phyloP scores from a whole-genome alignment of 2,329 filamentous ascomycete genomes.

The Chaetothyriales sp. region DNA sequence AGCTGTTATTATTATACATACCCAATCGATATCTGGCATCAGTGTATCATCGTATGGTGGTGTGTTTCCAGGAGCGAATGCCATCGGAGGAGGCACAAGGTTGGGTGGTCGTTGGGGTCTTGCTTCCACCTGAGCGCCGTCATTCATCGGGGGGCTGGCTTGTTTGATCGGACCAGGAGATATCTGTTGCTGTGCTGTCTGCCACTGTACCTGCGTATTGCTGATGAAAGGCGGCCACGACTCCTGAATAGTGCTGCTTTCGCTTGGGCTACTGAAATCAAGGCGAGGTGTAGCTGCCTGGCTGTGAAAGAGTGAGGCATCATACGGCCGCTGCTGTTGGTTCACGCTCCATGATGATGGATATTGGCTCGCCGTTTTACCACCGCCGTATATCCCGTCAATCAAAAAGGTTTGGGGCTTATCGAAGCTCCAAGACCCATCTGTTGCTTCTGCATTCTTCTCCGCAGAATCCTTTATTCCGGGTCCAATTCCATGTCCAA shows the following conservation, averaged over 20 bases:
- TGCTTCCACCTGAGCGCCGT: slow-evolving; percentile 4
- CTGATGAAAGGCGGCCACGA: slow-evolving; percentile 13
- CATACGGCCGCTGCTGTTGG: slow-evolving; percentile 2
- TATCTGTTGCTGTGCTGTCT: slow-evolving; percentile 5
- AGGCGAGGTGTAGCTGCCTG: slow-evolving; percentile 7
- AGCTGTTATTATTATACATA: slow-evolving; percentile 27
- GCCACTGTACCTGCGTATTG: slow-evolving; percentile 10
- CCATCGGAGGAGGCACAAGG: slow-evolving; percentile 6
- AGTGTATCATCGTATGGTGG: slow-evolving; percentile 18
- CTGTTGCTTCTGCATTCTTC: slow-evolving; percentile 1
- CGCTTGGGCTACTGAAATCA: slow-evolving; percentile 13
- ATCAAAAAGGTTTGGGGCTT: slow-evolving; percentile 11
- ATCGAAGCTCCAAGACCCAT: slow-evolving; percentile 14
- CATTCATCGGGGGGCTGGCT: slow-evolving; percentile 6
- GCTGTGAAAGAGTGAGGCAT: slow-evolving; percentile 2
- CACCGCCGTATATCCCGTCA: background rate
- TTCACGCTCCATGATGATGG: slow-evolving; percentile 2
- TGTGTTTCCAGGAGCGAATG: slow-evolving; percentile 8
- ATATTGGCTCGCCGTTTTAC: background rate
- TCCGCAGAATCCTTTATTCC: background rate
- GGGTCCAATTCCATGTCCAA: background rate
- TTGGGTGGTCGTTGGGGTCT: slow-evolving; percentile 11
- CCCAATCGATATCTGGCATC: slow-evolving; percentile 50
- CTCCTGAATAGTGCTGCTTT: slow-evolving; percentile 11
- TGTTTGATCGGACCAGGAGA: slow-evolving; percentile 1